Base-by-base conservation (phyloP, 768 basidiomycete species). In the Amanita brunnescens region DNA sequence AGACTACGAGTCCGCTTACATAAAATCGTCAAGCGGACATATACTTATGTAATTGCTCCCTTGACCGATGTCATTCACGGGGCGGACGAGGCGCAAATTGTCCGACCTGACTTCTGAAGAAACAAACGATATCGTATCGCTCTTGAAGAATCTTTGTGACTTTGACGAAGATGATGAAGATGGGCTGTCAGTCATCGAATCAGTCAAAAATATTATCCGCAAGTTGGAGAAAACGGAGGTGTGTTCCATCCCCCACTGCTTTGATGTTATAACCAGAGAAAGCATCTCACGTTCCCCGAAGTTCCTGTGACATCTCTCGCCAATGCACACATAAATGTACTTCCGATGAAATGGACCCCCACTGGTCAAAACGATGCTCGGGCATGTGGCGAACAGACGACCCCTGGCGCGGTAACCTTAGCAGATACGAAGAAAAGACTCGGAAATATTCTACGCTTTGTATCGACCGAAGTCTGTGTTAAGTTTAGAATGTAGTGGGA, bases 81-180 rank as follows among this genome's bases (percentile, higher is more conserved):
- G 5, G 26, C 26, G 26, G 26, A 7, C 26, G 7, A 29, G 7
- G 26, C 26, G 26, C 26, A 29, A 29, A 29, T 29, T 29, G 26
- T 29, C 26, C 26, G 26, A 29, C 26, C 26, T 29, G 26, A 29
- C 26, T 29, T 29, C 26, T 7, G 39, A 52, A 44, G 51, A 52
- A 44, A 52, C 51, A 14, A 34, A 41, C 42, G 44, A 33, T 52
- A 20, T 52, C 42, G 51, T 52, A 52, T 44, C 40, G 21, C 50
- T 51, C 33, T 41, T 51, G 30, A 44, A 44, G 37, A 51, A 39
- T 39, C 43, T 51, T 30, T 39, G 20, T 44, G 40, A 51, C 18
- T 24, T 51, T 41, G 50, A 51, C 43, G 50, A 44, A 37, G 40
- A 51, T 29, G 50, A 51, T 51, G 50, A 44, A 51, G 50, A 51